Evolutionary conservation across 2,329 filamentous ascomycete species (phyloP), one percentile per base, ranked within the genome.

Genomic region (Penicillium palitans): DNA sequence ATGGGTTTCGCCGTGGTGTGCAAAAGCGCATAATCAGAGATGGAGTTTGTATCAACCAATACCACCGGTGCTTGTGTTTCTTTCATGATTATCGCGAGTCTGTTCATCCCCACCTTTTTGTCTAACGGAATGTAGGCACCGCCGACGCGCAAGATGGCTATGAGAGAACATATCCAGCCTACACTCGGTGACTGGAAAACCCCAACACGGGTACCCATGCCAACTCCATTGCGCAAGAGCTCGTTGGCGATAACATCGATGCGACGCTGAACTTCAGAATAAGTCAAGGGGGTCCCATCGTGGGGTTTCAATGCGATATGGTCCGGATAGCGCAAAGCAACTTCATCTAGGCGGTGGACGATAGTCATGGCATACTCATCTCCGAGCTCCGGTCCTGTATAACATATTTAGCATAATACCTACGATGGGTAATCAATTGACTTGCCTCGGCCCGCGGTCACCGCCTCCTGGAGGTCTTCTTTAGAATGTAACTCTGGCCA

Each of bases 181-280:
- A 55, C 27, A 27, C 56, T 61, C 0, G 80, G 70, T 4, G 78
- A 51, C 39, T 77, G 74, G 49, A 79, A 76, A 2, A 83, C 77
- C 0, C 64, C 73, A 2, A 83, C 72, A 0, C 55, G 52, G 10
- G 65, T 66, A 0, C 68, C 72, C 1, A 25, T 5, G 1, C 54
- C 51, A 6, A 67, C 55, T 1, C 61, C 67, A 1, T 37, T 51
- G 2, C 27, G 57, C 6, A 57, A 6, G 6, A 80, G 58, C 1
- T 68, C 61, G 6, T 59, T 61, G 13, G 73, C 68, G 41, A 81
- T 79, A 6, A 58, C 57, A 9, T 77, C 55, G 12, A 75, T 68
- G 2, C 72, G 72, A 7, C 60, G 17, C 12, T 56, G 62, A 65
- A 81, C 66, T 3, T 72, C 58, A 4, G 21, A n/a, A 55, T 80